Percentiles rank a stretch among this genome's conserved stretches.
Evolutionary conservation across 73 alveolate genomes (phyloP).

Genomic region (Paramecium sexaurelia): DNA sequence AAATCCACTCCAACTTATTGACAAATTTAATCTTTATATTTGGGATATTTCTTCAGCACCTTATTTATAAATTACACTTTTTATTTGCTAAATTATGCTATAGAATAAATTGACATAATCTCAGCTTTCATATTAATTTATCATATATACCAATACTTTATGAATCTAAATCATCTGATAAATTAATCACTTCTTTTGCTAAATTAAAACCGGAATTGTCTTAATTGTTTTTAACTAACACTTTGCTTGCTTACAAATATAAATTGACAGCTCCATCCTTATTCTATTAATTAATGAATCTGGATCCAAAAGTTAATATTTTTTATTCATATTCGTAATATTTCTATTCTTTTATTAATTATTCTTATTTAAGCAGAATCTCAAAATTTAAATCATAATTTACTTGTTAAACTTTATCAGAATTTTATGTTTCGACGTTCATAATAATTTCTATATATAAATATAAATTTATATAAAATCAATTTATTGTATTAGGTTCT

Average conservation of each 20-base stretch:
- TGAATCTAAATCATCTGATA: constrained; percentile 15
- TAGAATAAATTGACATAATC: constrained; percentile 7
- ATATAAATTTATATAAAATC: neutral
- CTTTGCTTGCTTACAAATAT: constrained; percentile 36
- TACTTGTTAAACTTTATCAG: neutral
- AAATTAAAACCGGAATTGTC: constrained; percentile 48
- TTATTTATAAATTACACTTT: constrained; percentile 16
- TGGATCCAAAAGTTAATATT: constrained; percentile 39
- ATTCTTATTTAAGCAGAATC: neutral
- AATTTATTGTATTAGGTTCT: neutral
- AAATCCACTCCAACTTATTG: constrained; percentile 20
- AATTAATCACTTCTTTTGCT: neutral
- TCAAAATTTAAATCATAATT: neutral
- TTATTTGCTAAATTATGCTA: constrained; percentile 3
- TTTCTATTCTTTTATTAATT: neutral
- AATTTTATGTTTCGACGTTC: neutral
- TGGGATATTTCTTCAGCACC: constrained; percentile 9
- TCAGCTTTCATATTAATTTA: neutral
- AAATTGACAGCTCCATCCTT: neutral
- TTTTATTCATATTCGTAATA: constrained; percentile 49
- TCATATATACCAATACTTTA: neutral
- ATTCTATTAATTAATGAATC: constrained; percentile 33
- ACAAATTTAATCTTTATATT: neutral
- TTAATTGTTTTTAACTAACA: neutral
- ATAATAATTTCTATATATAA: neutral